Conservation (phyloP, 2,329 filamentous ascomycete genomes). For the Fusarium sp. region DNA sequence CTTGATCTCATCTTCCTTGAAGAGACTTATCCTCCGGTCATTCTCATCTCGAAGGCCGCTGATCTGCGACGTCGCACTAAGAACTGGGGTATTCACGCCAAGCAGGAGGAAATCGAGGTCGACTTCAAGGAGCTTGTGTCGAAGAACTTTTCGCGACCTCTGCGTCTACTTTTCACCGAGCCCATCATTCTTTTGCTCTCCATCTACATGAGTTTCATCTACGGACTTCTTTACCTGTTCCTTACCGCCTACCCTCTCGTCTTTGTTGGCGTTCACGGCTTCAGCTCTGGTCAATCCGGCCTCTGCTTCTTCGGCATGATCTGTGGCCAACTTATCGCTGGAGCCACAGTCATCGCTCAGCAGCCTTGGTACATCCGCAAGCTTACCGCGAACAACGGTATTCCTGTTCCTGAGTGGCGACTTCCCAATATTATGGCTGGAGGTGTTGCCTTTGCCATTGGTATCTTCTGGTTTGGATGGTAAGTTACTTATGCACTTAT, state of each 20-base stretch:
- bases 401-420: conserved; percentile 76
- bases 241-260: conserved; percentile 87
- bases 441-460: conserved; percentile 70
- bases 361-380: conserved; percentile 78
- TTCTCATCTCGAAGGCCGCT: conserved; percentile 71
- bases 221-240: conserved; percentile 85
- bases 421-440: conserved; percentile 72
- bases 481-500: conserved; percentile 40
- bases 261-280: conserved; percentile 78
- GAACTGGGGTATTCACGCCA: conserved; percentile 79
- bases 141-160: conserved; percentile 75
- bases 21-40: conserved; percentile 78
- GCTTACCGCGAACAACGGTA: conserved; percentile 73
- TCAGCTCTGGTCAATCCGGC: conserved; percentile 77
- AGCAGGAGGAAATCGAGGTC: conserved; percentile 78
- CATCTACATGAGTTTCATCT: conserved; percentile 81
- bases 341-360: conserved; percentile 70
- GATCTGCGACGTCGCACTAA: conserved; percentile 72
- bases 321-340: conserved; percentile 76
- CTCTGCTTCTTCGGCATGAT: conserved; percentile 91
- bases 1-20: conserved; percentile 73
- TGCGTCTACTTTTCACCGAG: conserved; percentile 75
- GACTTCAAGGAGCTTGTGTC: conserved; percentile 72
- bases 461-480: conserved; percentile 85
- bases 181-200: conserved; percentile 77